A percentile compares a stretch with the other conserved stretches of the same genome.
Evolutionary conservation across 2,329 filamentous ascomycete genomes (phyloP).

Genomic region (Microsporum ferrugineum): DNA sequence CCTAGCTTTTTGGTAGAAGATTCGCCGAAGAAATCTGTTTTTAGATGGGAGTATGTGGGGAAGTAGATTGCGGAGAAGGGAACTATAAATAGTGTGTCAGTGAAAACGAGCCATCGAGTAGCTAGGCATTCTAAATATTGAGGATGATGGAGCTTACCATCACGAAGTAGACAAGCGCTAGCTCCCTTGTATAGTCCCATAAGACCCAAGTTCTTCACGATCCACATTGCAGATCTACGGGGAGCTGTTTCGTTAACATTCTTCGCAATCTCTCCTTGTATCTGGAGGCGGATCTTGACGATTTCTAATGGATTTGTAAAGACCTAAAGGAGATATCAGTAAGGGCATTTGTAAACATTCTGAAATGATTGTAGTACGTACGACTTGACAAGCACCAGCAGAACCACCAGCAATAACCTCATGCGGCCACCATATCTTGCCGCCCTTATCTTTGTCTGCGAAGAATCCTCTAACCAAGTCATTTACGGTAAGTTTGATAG

Average conservation of each 20-base stretch:
- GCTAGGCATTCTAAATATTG: neutral
- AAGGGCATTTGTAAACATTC: neutral
- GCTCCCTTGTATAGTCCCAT: constrained; percentile 95
- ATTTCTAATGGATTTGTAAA: constrained; percentile 98
- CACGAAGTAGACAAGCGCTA: constrained; percentile 82
- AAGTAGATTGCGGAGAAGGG: constrained; percentile 99
- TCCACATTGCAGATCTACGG: constrained; percentile 93
- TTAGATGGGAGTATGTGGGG: constrained; percentile 89
- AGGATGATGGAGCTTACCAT: constrained; percentile 35
- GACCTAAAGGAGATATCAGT: constrained; percentile 43
- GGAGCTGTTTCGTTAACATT: constrained; percentile 61
- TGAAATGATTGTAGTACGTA: constrained; percentile 42
- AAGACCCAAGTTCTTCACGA: constrained; percentile 86
- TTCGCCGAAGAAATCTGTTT: constrained; percentile 89
- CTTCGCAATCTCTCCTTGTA: constrained; percentile 92
- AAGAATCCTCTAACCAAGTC: constrained; percentile 72
- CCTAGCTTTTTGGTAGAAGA: constrained; percentile 75
- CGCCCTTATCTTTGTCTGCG: constrained; percentile 61
- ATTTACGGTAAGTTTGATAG: constrained; percentile 98
- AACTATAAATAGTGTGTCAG: constrained; percentile 36
- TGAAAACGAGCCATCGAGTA: constrained; percentile 9
- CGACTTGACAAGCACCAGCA: constrained; percentile 91
- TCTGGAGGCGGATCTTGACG: constrained; percentile 96
- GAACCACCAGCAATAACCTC: constrained; percentile 81
- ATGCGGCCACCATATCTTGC: constrained; percentile 55